Evolutionary conservation across 2,329 filamentous ascomycete species (phyloP).

Genomic region (Beauveria sp.): DNA sequence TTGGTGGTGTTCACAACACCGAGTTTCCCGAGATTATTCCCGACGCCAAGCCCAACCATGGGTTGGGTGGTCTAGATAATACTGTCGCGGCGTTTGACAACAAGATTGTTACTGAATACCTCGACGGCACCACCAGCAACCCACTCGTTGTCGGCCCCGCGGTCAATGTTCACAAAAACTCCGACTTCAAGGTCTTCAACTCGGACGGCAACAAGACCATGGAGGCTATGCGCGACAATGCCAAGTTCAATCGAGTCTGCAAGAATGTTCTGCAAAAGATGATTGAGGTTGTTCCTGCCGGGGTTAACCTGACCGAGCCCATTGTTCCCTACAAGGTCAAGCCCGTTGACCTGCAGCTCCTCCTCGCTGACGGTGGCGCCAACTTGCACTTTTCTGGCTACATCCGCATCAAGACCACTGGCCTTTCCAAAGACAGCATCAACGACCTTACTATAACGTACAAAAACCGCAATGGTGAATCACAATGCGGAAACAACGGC

Average conservation of each 20-base stretch:
- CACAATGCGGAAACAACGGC: conserved; percentile 31
- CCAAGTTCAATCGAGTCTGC: conserved; percentile 41
- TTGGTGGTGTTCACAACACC: conserved; percentile 50
- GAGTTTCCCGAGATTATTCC: conserved; percentile 48
- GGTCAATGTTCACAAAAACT: conserved; percentile 35
- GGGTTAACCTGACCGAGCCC: conserved; percentile 42
- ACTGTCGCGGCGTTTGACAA: conserved; percentile 46
- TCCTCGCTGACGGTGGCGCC: conserved; percentile 40
- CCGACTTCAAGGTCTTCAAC: conserved; percentile 49
- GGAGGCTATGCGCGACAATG: conserved; percentile 34
- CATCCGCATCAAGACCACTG: conserved; percentile 50
- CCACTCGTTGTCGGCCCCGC: conserved; percentile 48
- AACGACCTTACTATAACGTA: conserved; percentile 44
- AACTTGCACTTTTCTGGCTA: conserved; percentile 44
- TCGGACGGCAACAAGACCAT: conserved; percentile 50
- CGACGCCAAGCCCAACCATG: conserved; percentile 33
- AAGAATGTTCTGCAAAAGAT: conserved; percentile 47
- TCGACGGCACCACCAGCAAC: conserved; percentile 45
- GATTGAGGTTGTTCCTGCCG: conserved; percentile 51
- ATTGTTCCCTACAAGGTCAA: conserved; percentile 53
- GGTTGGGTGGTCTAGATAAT: conserved; percentile 39
- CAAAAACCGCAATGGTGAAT: conserved; percentile 45
- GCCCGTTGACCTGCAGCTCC: conserved; percentile 49
- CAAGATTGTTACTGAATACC: conserved; percentile 48
- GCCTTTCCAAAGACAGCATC: conserved; percentile 34